Evolutionary conservation across 2,329 filamentous ascomycete genomes (phyloP).

Genomic region (Pyrenophora graminea): DNA sequence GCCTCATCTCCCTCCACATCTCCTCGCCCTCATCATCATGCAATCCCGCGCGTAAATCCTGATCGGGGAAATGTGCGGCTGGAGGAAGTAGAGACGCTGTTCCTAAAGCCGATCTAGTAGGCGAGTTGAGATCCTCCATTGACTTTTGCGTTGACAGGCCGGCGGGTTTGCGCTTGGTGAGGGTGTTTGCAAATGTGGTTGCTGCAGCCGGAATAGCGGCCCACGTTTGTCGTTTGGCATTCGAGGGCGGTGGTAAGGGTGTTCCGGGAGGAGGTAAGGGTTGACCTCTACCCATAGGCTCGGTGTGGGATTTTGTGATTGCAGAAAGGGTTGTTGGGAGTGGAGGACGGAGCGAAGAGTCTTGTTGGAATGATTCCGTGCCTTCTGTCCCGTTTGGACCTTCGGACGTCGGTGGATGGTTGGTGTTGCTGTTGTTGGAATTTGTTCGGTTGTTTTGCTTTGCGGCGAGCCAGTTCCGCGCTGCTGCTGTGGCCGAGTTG

Average conservation of each 20-base stretch:
- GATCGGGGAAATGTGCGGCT: slow-evolving; percentile 7
- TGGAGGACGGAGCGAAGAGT: slow-evolving; percentile 1
- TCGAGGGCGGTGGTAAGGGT: slow-evolving; percentile 71
- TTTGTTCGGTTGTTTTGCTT: slow-evolving; percentile 44
- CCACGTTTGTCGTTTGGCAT: slow-evolving; percentile 56
- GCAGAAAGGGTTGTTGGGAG: slow-evolving; percentile 5
- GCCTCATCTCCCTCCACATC: slow-evolving; percentile 16
- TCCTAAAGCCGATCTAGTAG: slow-evolving; percentile 1
- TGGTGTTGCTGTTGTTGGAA: slow-evolving; percentile 13
- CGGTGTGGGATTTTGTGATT: slow-evolving; percentile 47
- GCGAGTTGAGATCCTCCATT: slow-evolving; percentile 14
- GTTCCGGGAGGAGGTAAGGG: slow-evolving; percentile 80
- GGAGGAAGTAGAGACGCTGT: slow-evolving; percentile 7
- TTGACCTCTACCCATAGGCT: slow-evolving; percentile 81
- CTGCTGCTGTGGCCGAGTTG: slow-evolving; percentile 58
- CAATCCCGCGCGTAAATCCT: not conserved
- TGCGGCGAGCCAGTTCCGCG: slow-evolving; percentile 64
- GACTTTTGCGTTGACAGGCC: slow-evolving; percentile 9
- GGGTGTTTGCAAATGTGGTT: slow-evolving; percentile 33
- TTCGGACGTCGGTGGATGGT: slow-evolving; percentile 14
- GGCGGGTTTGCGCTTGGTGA: slow-evolving; percentile 67
- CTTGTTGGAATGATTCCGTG: slow-evolving; percentile 7
- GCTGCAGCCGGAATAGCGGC: slow-evolving; percentile 56
- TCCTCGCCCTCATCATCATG: slow-evolving; percentile 12
- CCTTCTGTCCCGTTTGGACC: slow-evolving; percentile 9